phyloP scores from a whole-genome alignment of 495 filamentous ascomycete genomes.

The Podospora pseudopauciseta region DNA sequence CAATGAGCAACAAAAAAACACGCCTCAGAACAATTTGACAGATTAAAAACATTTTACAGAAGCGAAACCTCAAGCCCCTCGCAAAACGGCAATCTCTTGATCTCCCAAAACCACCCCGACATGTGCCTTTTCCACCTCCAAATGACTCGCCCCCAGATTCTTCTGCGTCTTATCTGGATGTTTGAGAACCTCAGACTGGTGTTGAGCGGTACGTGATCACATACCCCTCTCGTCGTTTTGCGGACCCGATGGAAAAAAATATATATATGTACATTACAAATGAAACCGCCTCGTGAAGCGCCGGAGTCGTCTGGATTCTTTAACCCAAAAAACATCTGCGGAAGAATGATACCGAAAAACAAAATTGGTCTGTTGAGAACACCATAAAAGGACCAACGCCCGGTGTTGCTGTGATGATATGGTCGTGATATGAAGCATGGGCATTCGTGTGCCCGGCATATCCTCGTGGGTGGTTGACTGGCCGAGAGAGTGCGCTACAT shows the following conservation, averaged over 20 bases:
- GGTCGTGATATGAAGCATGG: background rate
- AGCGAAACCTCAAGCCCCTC: background rate
- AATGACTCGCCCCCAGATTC: background rate
- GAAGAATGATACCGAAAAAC: conserved; percentile 8
- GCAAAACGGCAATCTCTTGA: background rate
- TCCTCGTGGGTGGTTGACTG: background rate
- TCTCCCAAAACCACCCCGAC: background rate
- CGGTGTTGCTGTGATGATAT: conserved; percentile 3
- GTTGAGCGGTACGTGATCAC: background rate
- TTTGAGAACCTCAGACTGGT: background rate
- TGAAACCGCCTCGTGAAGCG: background rate
- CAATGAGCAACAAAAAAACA: background rate
- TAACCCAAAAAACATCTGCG: background rate
- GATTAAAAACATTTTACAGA: conserved; percentile 15
- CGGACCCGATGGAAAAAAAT: conserved; percentile 7
- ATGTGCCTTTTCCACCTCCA: background rate
- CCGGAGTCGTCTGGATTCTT: conserved; percentile 3
- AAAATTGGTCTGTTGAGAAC: background rate
- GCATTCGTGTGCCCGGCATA: background rate
- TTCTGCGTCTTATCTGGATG: background rate
- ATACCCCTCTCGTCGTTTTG: background rate
- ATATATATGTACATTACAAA: conserved; percentile 21
- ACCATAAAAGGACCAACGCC: background rate
- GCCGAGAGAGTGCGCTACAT: conserved; percentile 39
- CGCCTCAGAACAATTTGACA: background rate